Conservation (phyloP, 1,284 basidiomycete species). For the Heterobasidion occidentale region DNA sequence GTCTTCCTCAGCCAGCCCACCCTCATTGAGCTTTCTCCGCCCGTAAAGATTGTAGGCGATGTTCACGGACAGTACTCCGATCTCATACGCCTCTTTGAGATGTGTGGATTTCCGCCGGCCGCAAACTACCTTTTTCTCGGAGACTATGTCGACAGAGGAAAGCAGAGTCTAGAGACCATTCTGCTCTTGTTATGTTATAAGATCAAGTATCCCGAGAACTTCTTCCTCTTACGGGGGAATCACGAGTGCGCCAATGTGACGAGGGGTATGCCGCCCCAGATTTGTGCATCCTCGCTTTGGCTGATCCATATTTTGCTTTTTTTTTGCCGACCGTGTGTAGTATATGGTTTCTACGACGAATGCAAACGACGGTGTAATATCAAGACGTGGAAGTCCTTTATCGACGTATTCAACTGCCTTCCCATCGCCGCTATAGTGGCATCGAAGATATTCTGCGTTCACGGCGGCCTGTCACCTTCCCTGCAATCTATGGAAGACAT, state of each 20-base stretch:
- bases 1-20: slow-evolving; percentile 97
- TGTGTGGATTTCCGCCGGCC: slow-evolving; percentile 98
- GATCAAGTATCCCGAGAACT: slow-evolving; percentile 99
- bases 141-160: slow-evolving; percentile 98
- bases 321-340: slow-evolving; percentile 31
- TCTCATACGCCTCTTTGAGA: slow-evolving; percentile 96
- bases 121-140: slow-evolving; percentile 99
- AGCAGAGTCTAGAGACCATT: slow-evolving; percentile 98
- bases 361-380: slow-evolving; percentile 99
- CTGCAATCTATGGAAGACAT: slow-evolving; percentile 99
- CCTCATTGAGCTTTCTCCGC: slow-evolving; percentile 94
- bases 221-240: slow-evolving; percentile 96
- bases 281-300: neutral
- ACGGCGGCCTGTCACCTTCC: slow-evolving; percentile 97
- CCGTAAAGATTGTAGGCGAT: slow-evolving; percentile 99
- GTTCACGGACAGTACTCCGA: slow-evolving; percentile 99
- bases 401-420: slow-evolving; percentile 99
- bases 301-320: slow-evolving; percentile 14
- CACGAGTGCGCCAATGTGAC: slow-evolving; percentile 99
- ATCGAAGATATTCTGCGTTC: slow-evolving; percentile 99
- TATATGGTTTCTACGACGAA: slow-evolving; percentile 99
- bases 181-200: slow-evolving; percentile 97
- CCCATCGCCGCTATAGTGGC: slow-evolving; percentile 99
- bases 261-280: slow-evolving; percentile 55
- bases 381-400: slow-evolving; percentile 99